Conservation (phyloP, 2,329 filamentous ascomycete genomes). For the Zopfia rhizophila region DNA sequence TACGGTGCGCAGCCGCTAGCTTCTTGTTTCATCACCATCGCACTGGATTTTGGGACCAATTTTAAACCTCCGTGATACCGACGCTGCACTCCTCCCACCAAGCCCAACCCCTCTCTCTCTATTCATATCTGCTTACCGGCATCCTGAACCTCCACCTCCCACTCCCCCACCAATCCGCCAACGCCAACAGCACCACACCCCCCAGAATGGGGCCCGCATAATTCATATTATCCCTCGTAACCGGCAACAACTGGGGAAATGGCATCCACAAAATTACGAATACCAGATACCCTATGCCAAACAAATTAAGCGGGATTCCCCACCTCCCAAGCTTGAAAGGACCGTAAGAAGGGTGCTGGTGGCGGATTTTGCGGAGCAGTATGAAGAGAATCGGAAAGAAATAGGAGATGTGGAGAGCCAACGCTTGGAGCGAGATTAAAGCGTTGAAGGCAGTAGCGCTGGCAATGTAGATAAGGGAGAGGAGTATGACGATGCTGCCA, state of each 20-base stretch:
- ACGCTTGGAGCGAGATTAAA: slow-evolving; percentile 42
- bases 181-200: slow-evolving; percentile 33
- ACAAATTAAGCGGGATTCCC: slow-evolving; percentile 38
- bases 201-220: slow-evolving; percentile 42
- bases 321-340: slow-evolving; percentile 39
- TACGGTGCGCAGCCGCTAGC: no score
- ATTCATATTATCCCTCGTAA: slow-evolving; percentile 43
- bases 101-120: no score
- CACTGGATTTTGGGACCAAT: no score
- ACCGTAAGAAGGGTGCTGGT: slow-evolving; percentile 34
- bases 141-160: slow-evolving; percentile 34
- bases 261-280: slow-evolving; percentile 44
- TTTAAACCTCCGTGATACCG: no score
- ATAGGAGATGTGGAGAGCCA: slow-evolving; percentile 47
- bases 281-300: slow-evolving; percentile 34
- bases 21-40: no score
- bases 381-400: slow-evolving; percentile 43
- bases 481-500: slow-evolving; percentile 41
- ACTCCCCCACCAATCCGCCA: slow-evolving; percentile 32
- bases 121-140: slow-evolving; percentile 35
- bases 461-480: slow-evolving; percentile 44
- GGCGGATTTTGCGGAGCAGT: slow-evolving; percentile 30
- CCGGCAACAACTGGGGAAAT: slow-evolving; percentile 39
- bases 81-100: no score
- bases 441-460: slow-evolving; percentile 49